A percentile compares a stretch with the other conserved stretches of the same genome.
Conservation (phyloP, 768 basidiomycete species). For the Galerina sulciceps region DNA sequence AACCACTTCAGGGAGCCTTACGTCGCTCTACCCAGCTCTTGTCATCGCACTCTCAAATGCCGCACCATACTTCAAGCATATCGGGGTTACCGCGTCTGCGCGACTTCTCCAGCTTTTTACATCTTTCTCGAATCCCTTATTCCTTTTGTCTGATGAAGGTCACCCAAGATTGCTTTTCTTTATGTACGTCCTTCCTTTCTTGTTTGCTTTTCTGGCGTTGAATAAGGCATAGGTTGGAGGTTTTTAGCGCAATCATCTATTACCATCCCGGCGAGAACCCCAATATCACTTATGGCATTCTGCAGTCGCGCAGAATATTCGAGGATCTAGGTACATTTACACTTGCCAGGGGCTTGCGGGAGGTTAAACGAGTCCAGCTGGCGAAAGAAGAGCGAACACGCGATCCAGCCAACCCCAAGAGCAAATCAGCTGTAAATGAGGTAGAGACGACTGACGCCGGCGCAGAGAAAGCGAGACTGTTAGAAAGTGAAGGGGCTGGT, state of each 20-base stretch:
- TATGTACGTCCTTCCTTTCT: slow-evolving; percentile 54
- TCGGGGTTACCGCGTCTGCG: slow-evolving; percentile 81
- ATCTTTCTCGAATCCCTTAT: slow-evolving; percentile 88
- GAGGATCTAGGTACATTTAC: slow-evolving; percentile 94
- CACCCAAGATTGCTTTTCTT: slow-evolving; percentile 93
- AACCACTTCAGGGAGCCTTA: slow-evolving; percentile 81
- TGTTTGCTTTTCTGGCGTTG: neutral
- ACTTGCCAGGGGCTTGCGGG: slow-evolving; percentile 80
- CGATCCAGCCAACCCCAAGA: slow-evolving; percentile 43
- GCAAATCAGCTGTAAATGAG: slow-evolving; percentile 38
- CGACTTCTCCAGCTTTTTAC: slow-evolving; percentile 87
- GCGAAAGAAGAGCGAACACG: slow-evolving; percentile 70
- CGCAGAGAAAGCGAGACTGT: slow-evolving; percentile 70
- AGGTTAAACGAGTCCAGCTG: slow-evolving; percentile 76
- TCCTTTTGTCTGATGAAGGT: slow-evolving; percentile 92
- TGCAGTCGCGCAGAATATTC: slow-evolving; percentile 84
- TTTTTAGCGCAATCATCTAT: slow-evolving; percentile 85
- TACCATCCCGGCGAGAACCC: slow-evolving; percentile 84
- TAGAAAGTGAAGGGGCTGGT: slow-evolving; percentile 53
- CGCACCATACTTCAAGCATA: slow-evolving; percentile 83
- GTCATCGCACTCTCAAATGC: slow-evolving; percentile 89
- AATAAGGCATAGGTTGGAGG: slow-evolving; percentile 68
- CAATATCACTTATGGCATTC: slow-evolving; percentile 83
- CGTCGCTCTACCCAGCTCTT: slow-evolving; percentile 89
- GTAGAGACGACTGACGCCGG: slow-evolving; percentile 43